phyloP scores from a whole-genome alignment of 108 stramenopile species.

The Skeletonema marinoi region DNA sequence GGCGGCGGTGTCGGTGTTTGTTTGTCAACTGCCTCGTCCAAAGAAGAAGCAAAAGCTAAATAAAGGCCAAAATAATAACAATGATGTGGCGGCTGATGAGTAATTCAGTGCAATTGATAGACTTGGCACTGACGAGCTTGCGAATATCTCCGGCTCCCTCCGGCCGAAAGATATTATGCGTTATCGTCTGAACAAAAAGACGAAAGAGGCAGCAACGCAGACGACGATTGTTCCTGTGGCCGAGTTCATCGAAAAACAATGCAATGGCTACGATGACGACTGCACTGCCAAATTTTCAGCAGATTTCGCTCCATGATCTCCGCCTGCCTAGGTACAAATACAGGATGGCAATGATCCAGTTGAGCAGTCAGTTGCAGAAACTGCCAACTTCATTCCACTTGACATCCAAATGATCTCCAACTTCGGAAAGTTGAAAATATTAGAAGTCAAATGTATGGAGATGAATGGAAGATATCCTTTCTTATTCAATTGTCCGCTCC shows the following conservation, averaged over 20 bases:
- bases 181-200: not conserved
- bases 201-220: slow-evolving; percentile 2
- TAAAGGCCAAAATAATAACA: not conserved
- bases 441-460: not conserved
- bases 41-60: too few species aligned
- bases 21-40: too few species aligned
- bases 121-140: not conserved
- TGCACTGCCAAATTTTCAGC: slow-evolving; percentile 1
- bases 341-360: not conserved
- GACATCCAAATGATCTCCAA: not conserved
- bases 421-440: not conserved
- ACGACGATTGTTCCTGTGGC: slow-evolving; percentile 3
- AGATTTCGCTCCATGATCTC: too few species aligned
- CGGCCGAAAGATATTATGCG: not conserved
- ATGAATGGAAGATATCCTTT: not conserved
- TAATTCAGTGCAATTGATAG: not conserved
- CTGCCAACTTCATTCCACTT: not conserved
- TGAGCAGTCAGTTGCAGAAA: not conserved
- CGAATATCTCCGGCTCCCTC: slow-evolving; percentile 1
- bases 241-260: not conserved
- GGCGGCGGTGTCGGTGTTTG: too few species aligned
- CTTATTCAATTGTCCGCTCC: not conserved
- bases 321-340: not conserved
- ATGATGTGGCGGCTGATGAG: not conserved
- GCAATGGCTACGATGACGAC: slow-evolving; percentile 4